Conservation (phyloP, 1,284 basidiomycete genomes). For the Mycosarcoma maydis region DNA sequence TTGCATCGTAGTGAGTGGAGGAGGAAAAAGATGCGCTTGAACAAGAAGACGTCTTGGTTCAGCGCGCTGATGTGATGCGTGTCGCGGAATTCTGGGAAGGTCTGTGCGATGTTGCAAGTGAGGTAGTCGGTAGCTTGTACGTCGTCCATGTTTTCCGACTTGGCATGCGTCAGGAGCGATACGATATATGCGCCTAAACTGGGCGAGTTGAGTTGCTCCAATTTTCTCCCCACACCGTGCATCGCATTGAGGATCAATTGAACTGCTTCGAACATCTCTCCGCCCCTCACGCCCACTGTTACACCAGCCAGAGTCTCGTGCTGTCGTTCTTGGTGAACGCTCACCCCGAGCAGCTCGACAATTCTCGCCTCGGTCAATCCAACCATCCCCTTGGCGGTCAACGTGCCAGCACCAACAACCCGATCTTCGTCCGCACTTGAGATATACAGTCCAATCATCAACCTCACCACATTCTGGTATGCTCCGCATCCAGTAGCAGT, state of each 20-base stretch:
- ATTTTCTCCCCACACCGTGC: constrained; percentile 77
- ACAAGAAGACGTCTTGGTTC: constrained; percentile 74
- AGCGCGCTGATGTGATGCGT: constrained; percentile 19
- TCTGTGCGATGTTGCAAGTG: constrained; percentile 1
- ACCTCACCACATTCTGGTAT: constrained; percentile 54
- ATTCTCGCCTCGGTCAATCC: constrained; percentile 33
- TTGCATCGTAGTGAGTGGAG: constrained; percentile 76
- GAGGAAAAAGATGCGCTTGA: constrained; percentile 88
- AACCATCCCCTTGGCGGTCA: constrained; percentile 43
- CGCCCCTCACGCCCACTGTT: constrained; percentile 77
- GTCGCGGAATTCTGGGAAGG: constrained; percentile 59
- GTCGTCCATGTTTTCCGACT: constrained; percentile 65
- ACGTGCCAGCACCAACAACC: constrained; percentile 7
- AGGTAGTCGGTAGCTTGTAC: constrained; percentile 12
- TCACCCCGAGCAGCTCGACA: constrained; percentile 49
- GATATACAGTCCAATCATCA: constrained; percentile 58
- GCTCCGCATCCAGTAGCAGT: constrained; percentile 49
- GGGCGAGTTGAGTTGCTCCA: constrained; percentile 74
- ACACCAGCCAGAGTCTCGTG: constrained; percentile 78
- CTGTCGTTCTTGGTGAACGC: constrained; percentile 72
- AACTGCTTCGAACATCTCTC: constrained; percentile 78
- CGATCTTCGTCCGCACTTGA: constrained; percentile 19
- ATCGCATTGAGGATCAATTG: constrained; percentile 74
- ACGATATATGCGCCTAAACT: constrained; percentile 79
- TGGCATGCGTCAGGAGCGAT: constrained; percentile 74